Evolutionary conservation across 805 yeast genomes (phyloP).

Genomic region (Wickerhamomyces xylosicus): DNA sequence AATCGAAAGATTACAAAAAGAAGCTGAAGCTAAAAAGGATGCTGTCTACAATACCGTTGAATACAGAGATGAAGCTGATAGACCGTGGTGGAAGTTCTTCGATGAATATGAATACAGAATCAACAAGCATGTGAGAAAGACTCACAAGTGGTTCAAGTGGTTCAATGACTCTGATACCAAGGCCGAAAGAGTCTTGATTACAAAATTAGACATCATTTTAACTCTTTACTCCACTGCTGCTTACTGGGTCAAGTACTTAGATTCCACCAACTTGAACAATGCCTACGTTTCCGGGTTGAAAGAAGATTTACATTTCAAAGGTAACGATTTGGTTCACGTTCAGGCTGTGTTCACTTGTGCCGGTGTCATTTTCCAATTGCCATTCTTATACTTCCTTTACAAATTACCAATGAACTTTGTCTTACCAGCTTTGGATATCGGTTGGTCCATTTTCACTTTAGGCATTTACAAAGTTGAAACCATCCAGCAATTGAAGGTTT

Average conservation of each 20-base stretch:
- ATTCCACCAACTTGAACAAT: constrained; percentile 46
- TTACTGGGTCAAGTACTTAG: constrained; percentile 38
- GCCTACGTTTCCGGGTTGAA: constrained; percentile 61
- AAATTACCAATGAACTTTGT: constrained; percentile 40
- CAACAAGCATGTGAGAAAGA: neutral
- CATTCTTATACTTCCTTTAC: constrained; percentile 46
- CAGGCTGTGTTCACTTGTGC: constrained; percentile 53
- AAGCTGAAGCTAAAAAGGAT: neutral
- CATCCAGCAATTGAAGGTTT: constrained; percentile 44
- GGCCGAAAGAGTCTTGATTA: constrained; percentile 33
- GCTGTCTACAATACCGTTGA: constrained; percentile 20
- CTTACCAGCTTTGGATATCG: constrained; percentile 4
- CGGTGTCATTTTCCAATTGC: constrained; percentile 48
- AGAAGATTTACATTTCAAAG: constrained; percentile 42
- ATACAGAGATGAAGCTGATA: constrained; percentile 41
- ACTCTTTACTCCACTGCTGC: constrained; percentile 20
- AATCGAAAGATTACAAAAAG: neutral
- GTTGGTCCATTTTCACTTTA: constrained; percentile 61
- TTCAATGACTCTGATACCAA: constrained; percentile 14
- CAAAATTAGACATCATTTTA: constrained; percentile 46
- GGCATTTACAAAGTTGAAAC: constrained; percentile 39
- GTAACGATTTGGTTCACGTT: constrained; percentile 52
- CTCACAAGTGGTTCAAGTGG: constrained; percentile 11
- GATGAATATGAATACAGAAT: constrained; percentile 39
- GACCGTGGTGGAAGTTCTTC: constrained; percentile 46